Conservation (phyloP, 805 yeast species). For the Candida jianshihensis region DNA sequence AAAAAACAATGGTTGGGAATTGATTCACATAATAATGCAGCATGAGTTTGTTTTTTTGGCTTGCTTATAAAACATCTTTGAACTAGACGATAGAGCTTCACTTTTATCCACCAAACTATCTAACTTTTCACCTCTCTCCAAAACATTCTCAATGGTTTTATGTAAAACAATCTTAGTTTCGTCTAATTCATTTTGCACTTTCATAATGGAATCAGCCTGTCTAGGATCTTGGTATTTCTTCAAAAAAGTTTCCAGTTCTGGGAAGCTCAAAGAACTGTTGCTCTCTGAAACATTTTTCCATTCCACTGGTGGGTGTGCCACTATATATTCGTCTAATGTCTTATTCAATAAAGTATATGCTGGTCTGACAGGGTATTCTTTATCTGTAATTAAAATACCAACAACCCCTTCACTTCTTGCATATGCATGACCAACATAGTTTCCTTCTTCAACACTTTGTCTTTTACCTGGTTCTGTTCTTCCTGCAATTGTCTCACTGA, state of each 20-base stretch:
- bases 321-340: conserved; percentile 81
- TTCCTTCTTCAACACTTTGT: conserved; percentile 84
- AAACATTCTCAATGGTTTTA: conserved; percentile 88
- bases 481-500: conserved; percentile 82
- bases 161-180: conserved; percentile 95
- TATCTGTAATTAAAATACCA: conserved; percentile 88
- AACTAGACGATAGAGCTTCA: conserved; percentile 80
- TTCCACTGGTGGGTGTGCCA: conserved; percentile 67
- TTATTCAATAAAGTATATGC: conserved; percentile 91
- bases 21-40: conserved; percentile 59
- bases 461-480: conserved; percentile 88
- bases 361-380: conserved; percentile 94
- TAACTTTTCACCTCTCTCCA: conserved; percentile 93
- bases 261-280: conserved; percentile 40
- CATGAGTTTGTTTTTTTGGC: conserved; percentile 94
- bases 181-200: conserved; percentile 95
- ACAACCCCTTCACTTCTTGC: conserved; percentile 86
- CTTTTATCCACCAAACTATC: conserved; percentile 93
- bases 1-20: background rate
- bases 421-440: conserved; percentile 87
- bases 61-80: conserved; percentile 93
- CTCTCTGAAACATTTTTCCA: conserved; percentile 54
- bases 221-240: conserved; percentile 91
- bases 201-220: conserved; percentile 95
- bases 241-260: conserved; percentile 61